Evolutionary conservation across 2,329 filamentous ascomycete genomes (phyloP), one percentile per base, ranked within the genome.

Genomic region (Monilinia laxa): DNA sequence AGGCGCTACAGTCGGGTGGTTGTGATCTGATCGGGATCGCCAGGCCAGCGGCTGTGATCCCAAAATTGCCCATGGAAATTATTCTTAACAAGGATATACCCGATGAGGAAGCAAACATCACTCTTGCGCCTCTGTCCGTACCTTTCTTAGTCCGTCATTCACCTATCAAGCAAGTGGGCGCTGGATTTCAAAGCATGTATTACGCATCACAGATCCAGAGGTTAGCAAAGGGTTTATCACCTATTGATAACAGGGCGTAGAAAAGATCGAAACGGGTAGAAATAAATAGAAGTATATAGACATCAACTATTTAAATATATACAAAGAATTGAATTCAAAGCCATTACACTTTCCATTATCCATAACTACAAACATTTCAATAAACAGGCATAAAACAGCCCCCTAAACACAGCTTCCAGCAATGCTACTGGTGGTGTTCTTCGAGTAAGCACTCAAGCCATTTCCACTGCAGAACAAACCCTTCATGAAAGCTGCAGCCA

Each of bases 401-500:
- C 40, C 4, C 31, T 70, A 73, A 64, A 71, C 56, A 68, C 74
- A 76, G 25, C 45, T 71, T n/a, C 74, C 74, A 16, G 68, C 28
- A 65, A 75, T 68, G 38, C 68, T 69, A 12, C 64, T 67, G 3
- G 73, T 75, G 2, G 70, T 64, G 49, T 75, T 74, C 69, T 74
- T 75, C 0, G 71, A 63, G 67, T 73, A 71, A 1, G 70, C 47
- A 25, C 69, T 73, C 63, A 75, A 67, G 0, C 68, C 59, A 62
- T 67, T 71, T 16, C 68, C 64, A 1, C 67, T 65, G 63, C 75
- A 76, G 45, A 74, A 38, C 47, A 79, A 67, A 1, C 76, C 85
- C 78, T 86, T 85, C 40, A 86, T 81, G 72, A 89, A 89, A 4
- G 56, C 64, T 9, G 31, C 7, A 0, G 84, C 81, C 20, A 86